Evolutionary conservation across 2,329 filamentous ascomycete species (phyloP).

Genomic region (Stachybotrys elegans): DNA sequence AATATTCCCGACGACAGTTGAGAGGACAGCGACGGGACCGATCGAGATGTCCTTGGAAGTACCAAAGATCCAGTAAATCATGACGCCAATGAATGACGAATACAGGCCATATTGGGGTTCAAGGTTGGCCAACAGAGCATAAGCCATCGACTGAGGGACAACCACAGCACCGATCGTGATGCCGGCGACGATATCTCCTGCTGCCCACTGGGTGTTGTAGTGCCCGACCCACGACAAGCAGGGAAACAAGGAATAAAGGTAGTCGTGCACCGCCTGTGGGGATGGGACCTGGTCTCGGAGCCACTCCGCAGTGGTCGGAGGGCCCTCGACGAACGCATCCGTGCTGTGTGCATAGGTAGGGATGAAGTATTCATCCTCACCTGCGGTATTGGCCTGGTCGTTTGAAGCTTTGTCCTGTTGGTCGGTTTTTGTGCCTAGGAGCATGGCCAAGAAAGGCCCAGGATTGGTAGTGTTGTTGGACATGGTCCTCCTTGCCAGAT

Average conservation of each 20-base stretch:
- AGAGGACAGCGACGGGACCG: constrained; percentile 93
- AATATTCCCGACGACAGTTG: constrained; percentile 80
- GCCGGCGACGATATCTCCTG: constrained; percentile 82
- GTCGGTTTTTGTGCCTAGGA: too few relatives aligned
- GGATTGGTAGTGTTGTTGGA: too few relatives aligned
- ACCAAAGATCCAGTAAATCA: constrained; percentile 96
- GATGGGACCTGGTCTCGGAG: constrained; percentile 59
- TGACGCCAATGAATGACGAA: constrained; percentile 91
- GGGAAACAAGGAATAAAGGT: constrained; percentile 72
- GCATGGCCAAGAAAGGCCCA: too few relatives aligned
- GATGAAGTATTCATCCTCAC: too few relatives aligned
- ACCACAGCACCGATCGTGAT: constrained; percentile 48
- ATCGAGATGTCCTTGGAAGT: constrained; percentile 92
- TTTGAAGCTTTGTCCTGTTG: too few relatives aligned
- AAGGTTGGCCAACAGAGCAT: constrained; percentile 43
- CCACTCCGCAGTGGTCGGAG: constrained; percentile 72
- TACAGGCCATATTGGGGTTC: constrained; percentile 44
- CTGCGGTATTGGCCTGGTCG: too few relatives aligned
- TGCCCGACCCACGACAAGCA: constrained; percentile 83
- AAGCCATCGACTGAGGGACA: constrained; percentile 51
- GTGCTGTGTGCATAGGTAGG: too few relatives aligned
- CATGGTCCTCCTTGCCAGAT: too few relatives aligned
- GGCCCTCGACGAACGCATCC: constrained; percentile 67
- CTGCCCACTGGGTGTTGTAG: constrained; percentile 87
- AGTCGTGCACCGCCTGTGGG: constrained; percentile 47